These are phyloP conservation scores for Coelastrella sp. DNA, from an alignment of 139 green algal species.

Conservation along the genomic window DNA sequence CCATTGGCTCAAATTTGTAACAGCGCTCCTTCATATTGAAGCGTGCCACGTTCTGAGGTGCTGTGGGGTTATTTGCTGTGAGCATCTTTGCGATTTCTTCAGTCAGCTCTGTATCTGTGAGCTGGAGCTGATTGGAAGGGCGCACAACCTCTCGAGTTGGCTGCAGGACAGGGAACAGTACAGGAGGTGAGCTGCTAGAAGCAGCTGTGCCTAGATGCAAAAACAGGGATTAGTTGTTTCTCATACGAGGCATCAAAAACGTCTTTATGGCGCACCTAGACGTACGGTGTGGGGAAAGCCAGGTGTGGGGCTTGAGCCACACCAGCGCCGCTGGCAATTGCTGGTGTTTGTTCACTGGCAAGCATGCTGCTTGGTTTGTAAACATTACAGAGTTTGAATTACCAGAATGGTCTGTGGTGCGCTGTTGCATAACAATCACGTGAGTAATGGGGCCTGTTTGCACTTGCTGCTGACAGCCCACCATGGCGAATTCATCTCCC, in stretches of 20 bases:
- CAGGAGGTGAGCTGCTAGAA: too few species aligned
- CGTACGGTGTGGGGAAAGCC: too few species aligned
- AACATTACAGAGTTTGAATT: too few species aligned
- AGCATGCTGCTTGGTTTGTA: neutral
- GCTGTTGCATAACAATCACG: neutral
- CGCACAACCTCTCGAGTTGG: slow-evolving; percentile 78
- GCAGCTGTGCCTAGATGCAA: too few species aligned
- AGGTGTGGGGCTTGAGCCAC: too few species aligned
- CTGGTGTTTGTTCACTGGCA: neutral
- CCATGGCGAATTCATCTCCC: slow-evolving; percentile 71
- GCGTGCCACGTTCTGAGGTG: slow-evolving; percentile 83
- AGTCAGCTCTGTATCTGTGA: slow-evolving; percentile 80
- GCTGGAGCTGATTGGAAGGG: slow-evolving; percentile 80
- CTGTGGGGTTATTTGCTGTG: slow-evolving; percentile 86
- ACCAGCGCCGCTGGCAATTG: neutral
- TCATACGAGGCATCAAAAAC: too few species aligned
- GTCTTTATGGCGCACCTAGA: too few species aligned
- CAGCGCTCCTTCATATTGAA: slow-evolving; percentile 83
- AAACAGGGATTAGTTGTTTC: too few species aligned
- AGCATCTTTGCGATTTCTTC: slow-evolving; percentile 91
- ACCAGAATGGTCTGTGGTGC: neutral
- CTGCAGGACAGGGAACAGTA: slow-evolving; percentile 53
- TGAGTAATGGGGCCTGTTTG: neutral
- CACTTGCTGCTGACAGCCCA: slow-evolving; percentile 34
- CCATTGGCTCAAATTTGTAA: slow-evolving; percentile 85